Evolutionary conservation across 176 grass and related monocot species (phyloP).

Genomic region (Paspalum vaginatum): DNA sequence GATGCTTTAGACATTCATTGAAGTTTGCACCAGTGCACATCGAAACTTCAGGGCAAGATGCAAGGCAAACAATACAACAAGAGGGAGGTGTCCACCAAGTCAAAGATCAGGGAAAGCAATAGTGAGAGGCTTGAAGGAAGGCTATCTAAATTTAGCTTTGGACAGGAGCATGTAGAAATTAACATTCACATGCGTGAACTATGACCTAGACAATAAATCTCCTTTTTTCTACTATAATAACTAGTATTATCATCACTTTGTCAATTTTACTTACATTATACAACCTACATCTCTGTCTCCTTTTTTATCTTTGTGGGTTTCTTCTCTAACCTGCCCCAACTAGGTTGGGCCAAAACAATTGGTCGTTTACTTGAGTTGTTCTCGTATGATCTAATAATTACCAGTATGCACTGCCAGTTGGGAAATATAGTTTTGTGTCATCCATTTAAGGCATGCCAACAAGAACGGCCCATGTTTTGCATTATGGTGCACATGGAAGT

Average conservation of each 20-base stretch:
- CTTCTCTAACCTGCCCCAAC: background rate
- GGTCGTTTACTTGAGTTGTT: background rate
- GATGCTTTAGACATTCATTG: background rate
- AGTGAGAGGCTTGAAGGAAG: background rate
- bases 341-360: background rate
- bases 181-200: background rate
- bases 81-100: background rate
- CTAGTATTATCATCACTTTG: background rate
- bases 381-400: background rate
- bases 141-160: conserved; percentile 1
- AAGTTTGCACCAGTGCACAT: background rate
- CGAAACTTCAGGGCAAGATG: background rate
- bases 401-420: background rate
- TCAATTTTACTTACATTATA: background rate
- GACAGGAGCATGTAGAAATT: background rate
- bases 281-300: background rate
- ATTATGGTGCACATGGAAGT: background rate
- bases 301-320: background rate
- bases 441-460: background rate
- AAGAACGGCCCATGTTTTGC: background rate
- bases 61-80: background rate
- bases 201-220: background rate
- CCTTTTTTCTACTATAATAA: background rate
- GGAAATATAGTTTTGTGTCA: background rate
- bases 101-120: background rate